phyloP scores from a whole-genome alignment of 23 red algal genomes.

The Gracilaria gracilis region DNA sequence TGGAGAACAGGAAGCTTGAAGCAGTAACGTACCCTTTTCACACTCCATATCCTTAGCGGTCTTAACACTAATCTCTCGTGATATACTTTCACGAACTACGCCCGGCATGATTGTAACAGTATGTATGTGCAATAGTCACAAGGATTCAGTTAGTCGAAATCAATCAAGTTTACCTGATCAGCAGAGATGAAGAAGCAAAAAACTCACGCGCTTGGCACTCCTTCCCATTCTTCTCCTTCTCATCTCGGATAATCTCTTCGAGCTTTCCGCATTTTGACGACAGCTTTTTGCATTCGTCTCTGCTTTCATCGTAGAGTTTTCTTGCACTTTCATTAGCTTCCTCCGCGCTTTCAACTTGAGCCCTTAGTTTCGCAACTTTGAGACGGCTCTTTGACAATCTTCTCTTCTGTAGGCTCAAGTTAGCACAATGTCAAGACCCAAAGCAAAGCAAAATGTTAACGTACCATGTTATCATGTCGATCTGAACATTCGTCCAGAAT shows the following conservation, averaged over 20 bases:
- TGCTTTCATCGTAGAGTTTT: not conserved
- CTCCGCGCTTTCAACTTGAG: not conserved
- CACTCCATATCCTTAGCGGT: not conserved
- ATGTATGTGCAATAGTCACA: not conserved
- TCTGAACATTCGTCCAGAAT: not conserved
- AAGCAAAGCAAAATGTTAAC: not conserved
- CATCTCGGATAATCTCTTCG: not conserved
- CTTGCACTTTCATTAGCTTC: not conserved
- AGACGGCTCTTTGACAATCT: not conserved
- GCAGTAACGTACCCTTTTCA: not conserved
- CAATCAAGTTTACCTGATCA: not conserved
- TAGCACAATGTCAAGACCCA: not conserved
- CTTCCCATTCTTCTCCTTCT: not conserved
- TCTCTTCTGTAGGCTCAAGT: slow-evolving; percentile 1
- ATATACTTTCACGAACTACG: not conserved
- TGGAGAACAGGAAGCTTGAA: not conserved
- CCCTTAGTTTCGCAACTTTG: not conserved
- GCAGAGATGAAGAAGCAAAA: not conserved
- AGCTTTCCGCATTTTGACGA: not conserved
- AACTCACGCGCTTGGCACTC: not conserved
- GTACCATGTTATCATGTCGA: not conserved
- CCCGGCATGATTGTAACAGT: not conserved
- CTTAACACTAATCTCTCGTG: not conserved
- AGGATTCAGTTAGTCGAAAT: not conserved
- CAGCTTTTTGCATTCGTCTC: not conserved